Evolutionary conservation across 2,329 filamentous ascomycete genomes (phyloP), one percentile per base, ranked within the genome.

Genomic region (Zasmidium cellare): DNA sequence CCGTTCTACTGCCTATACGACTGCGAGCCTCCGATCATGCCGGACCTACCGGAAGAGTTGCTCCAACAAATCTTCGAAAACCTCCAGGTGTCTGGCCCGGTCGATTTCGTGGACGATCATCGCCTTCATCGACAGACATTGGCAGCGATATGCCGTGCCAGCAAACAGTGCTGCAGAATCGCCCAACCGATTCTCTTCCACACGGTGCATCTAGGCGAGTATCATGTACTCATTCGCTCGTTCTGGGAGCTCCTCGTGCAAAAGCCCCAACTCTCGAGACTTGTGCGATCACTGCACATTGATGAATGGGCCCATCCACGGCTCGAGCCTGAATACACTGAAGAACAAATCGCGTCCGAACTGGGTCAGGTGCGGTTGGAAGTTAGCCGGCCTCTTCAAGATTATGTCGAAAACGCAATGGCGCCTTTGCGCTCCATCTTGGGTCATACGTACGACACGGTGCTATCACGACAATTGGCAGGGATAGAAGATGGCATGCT

Each of bases 31-130:
- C 35, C 35, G 35, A 41, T 5, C 7, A 51, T 51, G 12, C 25
- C 57, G 9, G 11, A 44, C n/a, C 44, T 61, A 19, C 59, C 59
- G 20, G 48, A 56, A 20, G 53, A 61, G 46, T 19, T 63, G n/a
- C 51, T 61, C 18, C 45, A 46, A 41, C 23, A 18, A 7, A 53
- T 60, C 12, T 50, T 59, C 14, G 56, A 53, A 16, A 28, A 58
- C 45, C 31, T 57, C 12, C 24, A 45, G n/a, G 35, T 23, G 31
- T 24, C 22, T 41, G 38, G 38, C 18, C 23, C 46, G 19, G 24
- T 9, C 35, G 53, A 45, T 9, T 6, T 9, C n/a, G 12, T 3
- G 5, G 16, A 19, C 41, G 38, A 51, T 16, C 31, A 56, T 16
- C 38, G 31, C 12, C 18, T 25, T 2, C 18, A 31, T 16, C 35